These are phyloP conservation scores for Hebeloma cylindrosporum DNA, from an alignment of 768 basidiomycete species.

Conservation along the genomic window DNA sequence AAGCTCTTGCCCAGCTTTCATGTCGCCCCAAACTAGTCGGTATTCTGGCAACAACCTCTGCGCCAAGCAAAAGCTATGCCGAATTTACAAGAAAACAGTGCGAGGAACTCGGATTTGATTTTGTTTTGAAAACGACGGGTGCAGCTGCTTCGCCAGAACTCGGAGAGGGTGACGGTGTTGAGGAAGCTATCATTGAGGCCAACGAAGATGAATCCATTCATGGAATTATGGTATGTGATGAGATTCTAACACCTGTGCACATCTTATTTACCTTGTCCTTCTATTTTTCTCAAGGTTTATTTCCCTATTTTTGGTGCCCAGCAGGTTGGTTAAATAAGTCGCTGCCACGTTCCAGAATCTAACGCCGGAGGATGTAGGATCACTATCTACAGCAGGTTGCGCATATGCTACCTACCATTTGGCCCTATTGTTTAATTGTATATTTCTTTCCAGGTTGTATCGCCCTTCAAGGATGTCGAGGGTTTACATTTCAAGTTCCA, in stretches of 20 bases:
- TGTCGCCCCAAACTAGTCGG: conserved; percentile 79
- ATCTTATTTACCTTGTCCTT: conserved; percentile 1
- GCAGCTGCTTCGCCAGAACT: conserved; percentile 55
- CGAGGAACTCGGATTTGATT: conserved; percentile 82
- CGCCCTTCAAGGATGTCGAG: conserved; percentile 96
- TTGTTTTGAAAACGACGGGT: conserved; percentile 74
- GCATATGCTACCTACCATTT: not conserved
- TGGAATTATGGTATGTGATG: conserved; percentile 84
- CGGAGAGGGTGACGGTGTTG: conserved; percentile 85
- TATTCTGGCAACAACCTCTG: conserved; percentile 82
- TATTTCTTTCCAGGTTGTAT: conserved; percentile 64
- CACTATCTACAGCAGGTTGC: conserved; percentile 93
- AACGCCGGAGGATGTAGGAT: conserved; percentile 51
- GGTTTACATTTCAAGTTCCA: conserved; percentile 96
- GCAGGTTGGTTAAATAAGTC: conserved; percentile 57
- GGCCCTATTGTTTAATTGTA: not conserved
- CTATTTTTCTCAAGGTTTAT: conserved; percentile 64
- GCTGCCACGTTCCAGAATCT: not conserved
- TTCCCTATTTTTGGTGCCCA: conserved; percentile 93
- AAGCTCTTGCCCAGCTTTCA: conserved; percentile 33
- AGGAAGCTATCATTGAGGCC: conserved; percentile 94
- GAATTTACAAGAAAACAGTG: conserved; percentile 94
- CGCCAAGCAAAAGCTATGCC: conserved; percentile 79
- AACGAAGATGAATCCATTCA: conserved; percentile 84
- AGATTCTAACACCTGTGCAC: conserved; percentile 6